Evolutionary conservation across 2,329 filamentous ascomycete species (phyloP), one percentile per base, ranked within the genome.

Genomic region (Aspergillus proliferans): DNA sequence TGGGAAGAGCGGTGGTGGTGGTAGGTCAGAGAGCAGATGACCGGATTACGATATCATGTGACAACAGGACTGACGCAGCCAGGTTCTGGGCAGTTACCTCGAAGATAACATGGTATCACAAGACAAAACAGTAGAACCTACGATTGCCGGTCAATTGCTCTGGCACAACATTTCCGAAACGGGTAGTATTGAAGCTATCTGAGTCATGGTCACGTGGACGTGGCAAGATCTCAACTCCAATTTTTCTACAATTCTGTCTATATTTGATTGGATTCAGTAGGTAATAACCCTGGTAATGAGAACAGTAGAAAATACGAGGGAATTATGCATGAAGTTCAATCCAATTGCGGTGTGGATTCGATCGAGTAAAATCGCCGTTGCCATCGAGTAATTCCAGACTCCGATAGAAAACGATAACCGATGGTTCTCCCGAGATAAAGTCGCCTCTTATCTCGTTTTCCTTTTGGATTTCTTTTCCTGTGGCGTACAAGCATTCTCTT

Each of bases 401-500:
- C 26, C 26, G 26, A 30, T 30, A 30, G 26, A 30, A 30, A 30
- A 30, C 26, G 26, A 30, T 36, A 46, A 18, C 24, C 45, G 15
- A 7, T n/a, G 18, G 33, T 10, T 39, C 18, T 24, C 26, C 45
- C 14, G 34, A 18, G 21, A 41, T 47, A 47, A 47, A 47, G 39
- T 42, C 18, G 14, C n/a, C 19, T 28, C n/a, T 43, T 21, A 43
- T 39, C 40, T 43, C 43, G 26, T 39, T 19, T 19, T 39, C 19
- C n/a, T 46, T 47, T 18, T 26, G 40, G 14, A 22, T 28, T 28
- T 33, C 22, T 18, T 12, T 38, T 36, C 36, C 24, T 30, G 26
- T 30, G 26, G 26, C 26, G 26, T 30, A 30, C 26, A 30, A 30
- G 10, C 10, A 30, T 40, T 40, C 28, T 46, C 38, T 49, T 56